A percentile compares a stretch with the other conserved stretches of the same genome.
phyloP scores from a whole-genome alignment of 495 filamentous ascomycete species.

The Hypoxylon lienhwacheense region DNA sequence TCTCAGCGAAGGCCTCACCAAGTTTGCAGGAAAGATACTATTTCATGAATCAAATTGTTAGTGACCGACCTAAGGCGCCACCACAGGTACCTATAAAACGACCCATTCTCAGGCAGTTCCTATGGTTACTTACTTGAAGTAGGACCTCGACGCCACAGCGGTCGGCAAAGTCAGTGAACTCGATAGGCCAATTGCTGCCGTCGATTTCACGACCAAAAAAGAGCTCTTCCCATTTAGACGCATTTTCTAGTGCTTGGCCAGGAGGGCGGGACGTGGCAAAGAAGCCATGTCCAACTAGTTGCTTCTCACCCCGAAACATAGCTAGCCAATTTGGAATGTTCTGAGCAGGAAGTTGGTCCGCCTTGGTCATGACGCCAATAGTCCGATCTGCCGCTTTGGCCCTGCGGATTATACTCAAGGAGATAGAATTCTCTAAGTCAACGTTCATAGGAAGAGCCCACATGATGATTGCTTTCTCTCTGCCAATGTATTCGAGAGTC shows the following conservation, averaged over 20 bases:
- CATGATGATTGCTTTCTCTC: conserved; percentile 68
- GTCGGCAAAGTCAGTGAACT: conserved; percentile 50
- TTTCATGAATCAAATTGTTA: conserved; percentile 6
- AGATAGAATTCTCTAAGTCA: conserved; percentile 72
- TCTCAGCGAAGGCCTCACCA: conserved; percentile 31
- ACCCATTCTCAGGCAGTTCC: too few relatives aligned
- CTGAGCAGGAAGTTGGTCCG: conserved; percentile 61
- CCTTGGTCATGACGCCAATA: conserved; percentile 80
- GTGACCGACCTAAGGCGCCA: too few relatives aligned
- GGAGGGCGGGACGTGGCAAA: conserved; percentile 60
- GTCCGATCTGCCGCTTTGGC: conserved; percentile 62
- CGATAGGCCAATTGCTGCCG: conserved; percentile 45
- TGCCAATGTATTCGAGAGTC: conserved; percentile 64
- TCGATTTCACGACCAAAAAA: conserved; percentile 56
- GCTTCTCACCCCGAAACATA: conserved; percentile 59
- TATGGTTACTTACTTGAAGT: conserved; percentile 51
- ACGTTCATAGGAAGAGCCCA: conserved; percentile 74
- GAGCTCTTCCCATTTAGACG: conserved; percentile 57
- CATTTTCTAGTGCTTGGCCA: conserved; percentile 52
- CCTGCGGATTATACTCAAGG: conserved; percentile 62
- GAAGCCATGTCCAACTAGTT: conserved; percentile 63
- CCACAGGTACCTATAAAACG: too few relatives aligned
- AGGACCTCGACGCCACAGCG: conserved; percentile 61
- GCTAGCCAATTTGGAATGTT: conserved; percentile 59
- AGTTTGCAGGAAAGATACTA: conserved; percentile 37